Evolutionary conservation across 2,329 filamentous ascomycete species (phyloP).

Genomic region (Colletotrichum sansevieriae): DNA sequence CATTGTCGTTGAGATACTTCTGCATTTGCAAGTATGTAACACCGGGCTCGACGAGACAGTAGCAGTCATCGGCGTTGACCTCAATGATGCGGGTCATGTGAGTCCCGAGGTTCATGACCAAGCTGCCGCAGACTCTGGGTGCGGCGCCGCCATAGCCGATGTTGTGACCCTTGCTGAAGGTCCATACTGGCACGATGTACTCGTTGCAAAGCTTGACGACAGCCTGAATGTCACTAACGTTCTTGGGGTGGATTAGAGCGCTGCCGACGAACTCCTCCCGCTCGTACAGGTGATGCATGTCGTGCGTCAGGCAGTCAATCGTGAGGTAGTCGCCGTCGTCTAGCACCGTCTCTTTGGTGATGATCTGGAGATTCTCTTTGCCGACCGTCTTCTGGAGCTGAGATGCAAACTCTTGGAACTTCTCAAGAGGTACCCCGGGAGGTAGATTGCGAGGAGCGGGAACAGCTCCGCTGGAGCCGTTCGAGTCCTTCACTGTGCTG

Average conservation of each 20-base stretch:
- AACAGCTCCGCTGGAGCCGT: neutral
- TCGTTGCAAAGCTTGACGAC: constrained; percentile 61
- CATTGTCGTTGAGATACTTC: constrained; percentile 59
- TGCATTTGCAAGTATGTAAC: constrained; percentile 66
- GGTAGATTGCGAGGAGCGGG: constrained; percentile 26
- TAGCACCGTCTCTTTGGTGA: constrained; percentile 16
- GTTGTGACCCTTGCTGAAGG: constrained; percentile 63
- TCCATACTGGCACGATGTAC: constrained; percentile 60
- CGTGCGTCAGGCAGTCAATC: constrained; percentile 44
- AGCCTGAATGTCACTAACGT: constrained; percentile 58
- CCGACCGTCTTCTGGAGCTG: constrained; percentile 18
- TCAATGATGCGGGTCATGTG: constrained; percentile 67
- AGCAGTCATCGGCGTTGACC: constrained; percentile 62
- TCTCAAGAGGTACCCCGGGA: constrained; percentile 9
- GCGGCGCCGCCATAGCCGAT: constrained; percentile 68
- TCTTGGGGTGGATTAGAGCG: constrained; percentile 50
- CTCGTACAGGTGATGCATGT: constrained; percentile 55
- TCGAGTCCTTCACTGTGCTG: constrained; percentile 3
- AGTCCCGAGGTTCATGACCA: constrained; percentile 64
- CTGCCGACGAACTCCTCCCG: constrained; percentile 59
- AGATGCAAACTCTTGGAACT: constrained; percentile 29
- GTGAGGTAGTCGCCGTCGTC: constrained; percentile 35
- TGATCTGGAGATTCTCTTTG: constrained; percentile 33
- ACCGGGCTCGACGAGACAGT: constrained; percentile 66
- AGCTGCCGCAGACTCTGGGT: constrained; percentile 63